Conservation (phyloP, 2,329 filamentous ascomycete genomes). For the Aspergillus neotritici region DNA sequence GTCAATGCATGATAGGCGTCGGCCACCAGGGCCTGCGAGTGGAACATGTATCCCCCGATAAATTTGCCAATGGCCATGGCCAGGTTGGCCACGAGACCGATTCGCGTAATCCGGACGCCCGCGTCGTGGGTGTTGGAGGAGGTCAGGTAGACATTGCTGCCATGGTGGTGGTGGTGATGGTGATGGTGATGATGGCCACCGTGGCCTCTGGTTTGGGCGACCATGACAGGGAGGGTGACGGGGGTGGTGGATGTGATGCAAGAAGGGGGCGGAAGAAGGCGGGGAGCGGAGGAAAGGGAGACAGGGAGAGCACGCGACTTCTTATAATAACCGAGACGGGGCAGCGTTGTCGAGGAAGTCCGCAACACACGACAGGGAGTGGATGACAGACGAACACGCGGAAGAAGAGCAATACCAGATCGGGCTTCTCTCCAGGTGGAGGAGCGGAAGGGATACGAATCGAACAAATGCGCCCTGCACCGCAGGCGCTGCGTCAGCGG, state of each 20-base stretch:
- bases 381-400: slow-evolving; percentile 11
- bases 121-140: slow-evolving; percentile 85
- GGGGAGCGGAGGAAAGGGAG: slow-evolving; percentile 10
- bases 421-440: slow-evolving; percentile 9
- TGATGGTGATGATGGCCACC: slow-evolving; percentile 50
- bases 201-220: slow-evolving; percentile 45
- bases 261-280: slow-evolving; percentile 10
- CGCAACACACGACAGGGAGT: slow-evolving; percentile 20
- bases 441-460: slow-evolving; percentile 13
- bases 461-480: slow-evolving; percentile 28
- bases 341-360: slow-evolving; percentile 13
- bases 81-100: slow-evolving; percentile 83
- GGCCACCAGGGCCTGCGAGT: slow-evolving; percentile 86
- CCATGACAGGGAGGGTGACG: slow-evolving; percentile 26
- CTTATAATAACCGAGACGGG: slow-evolving; percentile 8
- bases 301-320: slow-evolving; percentile 7
- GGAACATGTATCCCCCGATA: slow-evolving; percentile 85
- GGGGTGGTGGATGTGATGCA: slow-evolving; percentile 15
- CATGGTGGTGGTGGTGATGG: slow-evolving; percentile 66
- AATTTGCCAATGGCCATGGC: slow-evolving; percentile 93
- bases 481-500: slow-evolving; percentile 37
- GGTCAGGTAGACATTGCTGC: slow-evolving; percentile 77
- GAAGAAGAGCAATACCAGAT: slow-evolving; percentile 12
- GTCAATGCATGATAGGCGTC: slow-evolving; percentile 95
- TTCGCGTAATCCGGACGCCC: slow-evolving; percentile 85